Conservation (phyloP, 176 grass and related monocot species). For the Oryza punctata region DNA sequence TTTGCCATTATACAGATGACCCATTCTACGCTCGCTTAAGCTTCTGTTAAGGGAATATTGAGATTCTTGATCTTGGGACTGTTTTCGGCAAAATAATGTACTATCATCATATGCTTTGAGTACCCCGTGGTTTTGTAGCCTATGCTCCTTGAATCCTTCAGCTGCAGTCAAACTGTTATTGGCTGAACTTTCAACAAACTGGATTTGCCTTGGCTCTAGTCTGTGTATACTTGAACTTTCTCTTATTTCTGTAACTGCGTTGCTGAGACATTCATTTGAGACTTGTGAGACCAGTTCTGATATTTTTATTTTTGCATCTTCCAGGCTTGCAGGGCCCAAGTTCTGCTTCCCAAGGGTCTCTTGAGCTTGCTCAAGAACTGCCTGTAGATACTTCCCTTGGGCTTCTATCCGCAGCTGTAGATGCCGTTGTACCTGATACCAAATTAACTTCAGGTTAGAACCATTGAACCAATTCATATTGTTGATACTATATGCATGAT, state of each 20-base stretch:
- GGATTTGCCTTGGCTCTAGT: constrained; percentile 53
- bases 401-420: constrained; percentile 90
- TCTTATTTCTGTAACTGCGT: constrained; percentile 41
- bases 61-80: constrained; percentile 32
- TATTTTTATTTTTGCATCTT: constrained; percentile 81
- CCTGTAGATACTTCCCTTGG: constrained; percentile 90
- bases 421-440: constrained; percentile 79
- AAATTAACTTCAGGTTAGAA: constrained; percentile 41
- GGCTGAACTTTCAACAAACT: constrained; percentile 64
- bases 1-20: constrained; percentile 36
- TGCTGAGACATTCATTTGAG: constrained; percentile 73
- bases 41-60: constrained; percentile 51
- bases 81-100: constrained; percentile 47
- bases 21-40: constrained; percentile 42
- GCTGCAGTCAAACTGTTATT: constrained; percentile 60
- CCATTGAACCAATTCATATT: constrained; percentile 12
- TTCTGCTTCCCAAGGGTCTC: constrained; percentile 86
- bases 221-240: constrained; percentile 54
- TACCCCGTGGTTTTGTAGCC: constrained; percentile 41
- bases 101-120: constrained; percentile 55
- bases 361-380: constrained; percentile 93
- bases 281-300: constrained; percentile 75
- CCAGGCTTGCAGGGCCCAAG: constrained; percentile 57
- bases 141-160: constrained; percentile 69
- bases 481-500: constrained; percentile 14